These are phyloP conservation scores for Hylodesmum podocarpum DNA, from an alignment of 306 rosid genomes.

Conservation along the genomic window DNA sequence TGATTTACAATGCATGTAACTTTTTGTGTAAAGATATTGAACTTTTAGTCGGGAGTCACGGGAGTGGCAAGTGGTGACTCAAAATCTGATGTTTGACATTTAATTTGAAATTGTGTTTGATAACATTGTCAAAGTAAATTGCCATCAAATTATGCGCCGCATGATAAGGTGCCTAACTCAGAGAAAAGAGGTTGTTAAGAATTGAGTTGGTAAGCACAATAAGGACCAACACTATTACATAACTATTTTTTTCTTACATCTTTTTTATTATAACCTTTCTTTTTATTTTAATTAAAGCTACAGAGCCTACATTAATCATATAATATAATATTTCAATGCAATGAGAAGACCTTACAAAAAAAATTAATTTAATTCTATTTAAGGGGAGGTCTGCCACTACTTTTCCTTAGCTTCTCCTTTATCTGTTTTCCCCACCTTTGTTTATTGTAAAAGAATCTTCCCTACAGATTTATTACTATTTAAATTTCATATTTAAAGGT, in stretches of 20 bases:
- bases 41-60: not conserved
- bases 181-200: constrained; percentile 22
- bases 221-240: too few relatives aligned
- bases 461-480: not conserved
- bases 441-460: not conserved
- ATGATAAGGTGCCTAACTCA: constrained; percentile 33
- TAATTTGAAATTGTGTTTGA: not conserved
- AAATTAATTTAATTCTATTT: not conserved
- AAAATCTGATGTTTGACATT: not conserved
- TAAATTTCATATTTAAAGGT: too few relatives aligned
- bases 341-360: not conserved
- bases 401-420: not conserved
- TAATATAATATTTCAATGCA: too few relatives aligned
- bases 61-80: not conserved
- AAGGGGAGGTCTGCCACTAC: not conserved
- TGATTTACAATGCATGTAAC: too few relatives aligned
- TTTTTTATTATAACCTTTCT: not conserved
- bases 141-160: not conserved
- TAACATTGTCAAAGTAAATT: not conserved
- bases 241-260: too few relatives aligned
- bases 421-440: not conserved
- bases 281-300: not conserved
- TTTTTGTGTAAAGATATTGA: constrained; percentile 2
- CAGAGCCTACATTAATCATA: too few relatives aligned
- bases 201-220: constrained; percentile 14